These are phyloP conservation scores for Camellia japonica DNA, from an alignment of 148 eudicot species.

Conservation along the genomic window DNA sequence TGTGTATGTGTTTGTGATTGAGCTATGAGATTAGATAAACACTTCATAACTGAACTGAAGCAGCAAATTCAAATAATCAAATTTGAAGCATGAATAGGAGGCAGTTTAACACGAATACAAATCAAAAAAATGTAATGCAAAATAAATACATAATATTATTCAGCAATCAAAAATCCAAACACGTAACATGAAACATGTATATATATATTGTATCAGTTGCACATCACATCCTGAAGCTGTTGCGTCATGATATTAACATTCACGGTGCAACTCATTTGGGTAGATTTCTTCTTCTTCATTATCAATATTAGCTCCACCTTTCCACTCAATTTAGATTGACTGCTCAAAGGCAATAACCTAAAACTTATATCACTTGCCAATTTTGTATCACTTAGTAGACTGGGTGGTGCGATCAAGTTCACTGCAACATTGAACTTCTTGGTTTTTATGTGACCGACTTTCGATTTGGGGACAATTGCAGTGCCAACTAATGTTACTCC, in stretches of 20 bases:
- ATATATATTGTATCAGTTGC: background rate
- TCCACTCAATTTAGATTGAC: constrained; percentile 18
- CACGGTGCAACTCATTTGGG: constrained; percentile 17
- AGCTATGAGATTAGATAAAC: too few relatives aligned
- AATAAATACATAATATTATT: too few relatives aligned
- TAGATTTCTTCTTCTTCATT: constrained; percentile 19
- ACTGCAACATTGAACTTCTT: constrained; percentile 5
- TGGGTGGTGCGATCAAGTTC: constrained; percentile 1
- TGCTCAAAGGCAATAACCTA: constrained; percentile 20
- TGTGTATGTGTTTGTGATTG: too few relatives aligned
- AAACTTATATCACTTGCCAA: background rate
- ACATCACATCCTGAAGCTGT: background rate
- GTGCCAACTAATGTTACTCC: background rate
- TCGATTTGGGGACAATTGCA: background rate
- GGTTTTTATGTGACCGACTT: constrained; percentile 6
- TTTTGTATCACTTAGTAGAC: background rate
- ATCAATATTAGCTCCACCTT: constrained; percentile 15
- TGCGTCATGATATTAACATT: background rate
- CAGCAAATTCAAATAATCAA: too few relatives aligned
- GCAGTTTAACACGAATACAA: too few relatives aligned
- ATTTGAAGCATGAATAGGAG: too few relatives aligned
- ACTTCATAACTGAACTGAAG: too few relatives aligned
- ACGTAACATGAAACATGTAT: too few relatives aligned
- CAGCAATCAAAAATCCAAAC: too few relatives aligned
- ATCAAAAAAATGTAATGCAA: too few relatives aligned